These are phyloP conservation scores for Melampsora americana DNA, from an alignment of 1,284 basidiomycete species.

Conservation along the genomic window DNA sequence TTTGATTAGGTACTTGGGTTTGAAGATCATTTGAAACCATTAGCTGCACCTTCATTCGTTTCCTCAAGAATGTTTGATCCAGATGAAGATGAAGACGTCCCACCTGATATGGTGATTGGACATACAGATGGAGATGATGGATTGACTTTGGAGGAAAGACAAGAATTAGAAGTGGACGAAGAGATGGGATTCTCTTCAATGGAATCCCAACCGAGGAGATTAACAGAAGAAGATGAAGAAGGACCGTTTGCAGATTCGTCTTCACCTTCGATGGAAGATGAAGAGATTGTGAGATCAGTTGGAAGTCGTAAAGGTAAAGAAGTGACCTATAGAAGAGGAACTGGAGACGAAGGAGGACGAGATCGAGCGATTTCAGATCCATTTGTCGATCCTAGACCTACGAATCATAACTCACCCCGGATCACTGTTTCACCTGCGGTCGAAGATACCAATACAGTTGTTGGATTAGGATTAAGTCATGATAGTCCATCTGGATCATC, in stretches of 20 bases:
- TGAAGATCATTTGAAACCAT: slow-evolving; percentile 37
- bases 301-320: slow-evolving; percentile 18
- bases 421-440: slow-evolving; percentile 29
- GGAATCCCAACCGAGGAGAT: too few species aligned
- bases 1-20: slow-evolving; percentile 23
- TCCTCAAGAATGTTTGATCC: background rate
- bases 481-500: background rate
- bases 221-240: background rate
- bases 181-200: too few species aligned
- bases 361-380: slow-evolving; percentile 27
- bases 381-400: slow-evolving; percentile 25
- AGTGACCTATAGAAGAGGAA: background rate
- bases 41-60: slow-evolving; percentile 13
- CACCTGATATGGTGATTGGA: slow-evolving; percentile 7
- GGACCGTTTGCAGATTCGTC: slow-evolving; percentile 32
- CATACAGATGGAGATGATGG: slow-evolving; percentile 39
- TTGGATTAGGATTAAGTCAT: too few species aligned
- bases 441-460: background rate
- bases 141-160: slow-evolving; percentile 32
- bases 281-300: background rate
- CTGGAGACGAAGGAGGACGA: background rate
- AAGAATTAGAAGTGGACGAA: slow-evolving; percentile 33
- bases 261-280: background rate
- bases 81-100: slow-evolving; percentile 21
- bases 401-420: background rate